These are phyloP conservation scores for Mycosarcoma maydis DNA, from an alignment of 1,284 basidiomycete species.

Conservation along the genomic window DNA sequence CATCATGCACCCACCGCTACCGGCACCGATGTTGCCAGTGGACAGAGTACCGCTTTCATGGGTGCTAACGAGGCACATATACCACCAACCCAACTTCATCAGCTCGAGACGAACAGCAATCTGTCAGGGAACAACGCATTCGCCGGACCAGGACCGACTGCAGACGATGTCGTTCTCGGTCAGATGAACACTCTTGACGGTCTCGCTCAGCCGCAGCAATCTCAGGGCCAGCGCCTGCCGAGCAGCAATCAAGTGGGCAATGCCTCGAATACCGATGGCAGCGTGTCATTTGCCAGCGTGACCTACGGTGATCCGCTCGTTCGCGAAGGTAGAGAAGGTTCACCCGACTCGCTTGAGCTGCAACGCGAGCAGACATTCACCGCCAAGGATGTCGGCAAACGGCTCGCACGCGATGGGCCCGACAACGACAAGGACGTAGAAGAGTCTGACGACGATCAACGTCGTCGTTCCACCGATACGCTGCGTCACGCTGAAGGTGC, in stretches of 20 bases:
- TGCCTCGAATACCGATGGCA: constrained; percentile 8
- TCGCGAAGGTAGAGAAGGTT: constrained; percentile 33
- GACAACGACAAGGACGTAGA: constrained; percentile 19
- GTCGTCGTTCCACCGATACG: constrained; percentile 50
- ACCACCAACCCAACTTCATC: constrained; percentile 2
- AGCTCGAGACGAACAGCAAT: not conserved
- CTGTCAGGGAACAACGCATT: not conserved
- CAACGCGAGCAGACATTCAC: constrained; percentile 46
- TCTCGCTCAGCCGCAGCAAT: constrained; percentile 10
- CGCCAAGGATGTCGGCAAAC: constrained; percentile 34
- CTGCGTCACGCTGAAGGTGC: constrained; percentile 35
- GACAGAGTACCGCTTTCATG: not conserved
- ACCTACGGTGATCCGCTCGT: constrained; percentile 30
- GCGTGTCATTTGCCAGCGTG: constrained; percentile 28
- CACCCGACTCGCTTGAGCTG: constrained; percentile 37
- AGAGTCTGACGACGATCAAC: constrained; percentile 36
- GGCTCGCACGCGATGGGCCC: not conserved
- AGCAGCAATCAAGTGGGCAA: not conserved
- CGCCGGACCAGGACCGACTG: not conserved
- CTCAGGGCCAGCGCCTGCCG: constrained; percentile 2
- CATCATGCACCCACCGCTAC: constrained; percentile 22
- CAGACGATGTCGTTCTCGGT: constrained; percentile 18
- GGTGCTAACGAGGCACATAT: constrained; percentile 1
- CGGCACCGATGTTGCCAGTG: not conserved
- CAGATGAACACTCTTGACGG: constrained; percentile 10